Percentiles rank a stretch among this genome's conserved stretches.
Conservation (phyloP, 495 filamentous ascomycete species). For the Neurospora sp. region DNA sequence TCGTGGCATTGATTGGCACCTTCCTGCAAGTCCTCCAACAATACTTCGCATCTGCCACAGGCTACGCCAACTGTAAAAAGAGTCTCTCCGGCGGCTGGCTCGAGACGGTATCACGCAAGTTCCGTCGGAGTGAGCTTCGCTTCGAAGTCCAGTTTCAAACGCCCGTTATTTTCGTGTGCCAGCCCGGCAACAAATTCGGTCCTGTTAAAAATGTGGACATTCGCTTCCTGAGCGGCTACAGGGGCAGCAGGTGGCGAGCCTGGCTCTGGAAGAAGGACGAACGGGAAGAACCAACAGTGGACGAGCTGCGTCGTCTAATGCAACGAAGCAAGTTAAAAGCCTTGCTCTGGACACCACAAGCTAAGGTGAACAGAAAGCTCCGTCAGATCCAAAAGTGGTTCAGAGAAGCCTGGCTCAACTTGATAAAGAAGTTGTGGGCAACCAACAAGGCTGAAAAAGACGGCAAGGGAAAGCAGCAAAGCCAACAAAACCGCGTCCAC, state of each 20-base stretch:
- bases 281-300: not conserved
- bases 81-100: constrained; percentile 39
- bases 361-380: too few species aligned
- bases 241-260: too few species aligned
- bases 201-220: constrained; percentile 12
- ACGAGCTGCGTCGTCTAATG: not conserved
- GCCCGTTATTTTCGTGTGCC: constrained; percentile 39
- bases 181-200: constrained; percentile 27
- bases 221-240: too few species aligned
- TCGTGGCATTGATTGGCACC: constrained; percentile 30
- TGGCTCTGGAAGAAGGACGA: too few species aligned
- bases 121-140: constrained; percentile 32
- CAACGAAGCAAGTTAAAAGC: not conserved
- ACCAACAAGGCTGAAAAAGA: too few species aligned
- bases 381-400: too few species aligned
- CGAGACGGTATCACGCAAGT: constrained; percentile 28
- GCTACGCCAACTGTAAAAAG: constrained; percentile 30
- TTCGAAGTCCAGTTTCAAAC: constrained; percentile 42
- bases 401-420: too few species aligned
- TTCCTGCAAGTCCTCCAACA: constrained; percentile 33
- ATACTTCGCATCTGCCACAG: constrained; percentile 33
- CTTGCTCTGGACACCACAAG: not conserved
- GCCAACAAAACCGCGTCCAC: constrained; percentile 20
- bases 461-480: constrained; percentile 5
- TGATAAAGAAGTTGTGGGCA: too few species aligned